Evolutionary conservation across 768 basidiomycete species (phyloP).

Genomic region (Leccinum rimulosum): DNA sequence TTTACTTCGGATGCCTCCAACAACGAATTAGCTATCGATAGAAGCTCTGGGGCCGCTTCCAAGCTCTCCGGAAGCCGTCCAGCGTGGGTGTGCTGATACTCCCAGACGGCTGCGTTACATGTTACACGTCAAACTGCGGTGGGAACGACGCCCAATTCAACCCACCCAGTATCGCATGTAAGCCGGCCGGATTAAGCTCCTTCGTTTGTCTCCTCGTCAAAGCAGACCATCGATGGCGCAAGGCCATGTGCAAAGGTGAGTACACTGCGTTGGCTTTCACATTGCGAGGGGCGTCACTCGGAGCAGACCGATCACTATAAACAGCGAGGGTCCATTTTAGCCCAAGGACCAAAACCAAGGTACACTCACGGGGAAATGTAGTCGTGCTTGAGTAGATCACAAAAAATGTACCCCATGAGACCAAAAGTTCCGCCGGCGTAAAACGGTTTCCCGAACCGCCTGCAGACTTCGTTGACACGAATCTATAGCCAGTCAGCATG

Average conservation of each 20-base stretch:
- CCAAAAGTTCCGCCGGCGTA: conserved; percentile 94
- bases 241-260: conserved; percentile 56
- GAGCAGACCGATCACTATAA: conserved; percentile 59
- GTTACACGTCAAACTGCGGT: conserved; percentile 14
- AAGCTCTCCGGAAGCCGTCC: conserved; percentile 54
- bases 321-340: conserved; percentile 11
- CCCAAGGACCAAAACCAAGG: conserved; percentile 1
- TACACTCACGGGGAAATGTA: conserved; percentile 76
- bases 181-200: conserved; percentile 72
- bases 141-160: conserved; percentile 2
- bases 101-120: conserved; percentile 66
- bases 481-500: conserved; percentile 38
- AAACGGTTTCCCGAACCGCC: conserved; percentile 71
- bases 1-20: conserved; percentile 66
- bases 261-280: conserved; percentile 64
- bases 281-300: conserved; percentile 56
- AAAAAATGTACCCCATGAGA: conserved; percentile 89
- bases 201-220: conserved; percentile 77
- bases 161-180: conserved; percentile 73
- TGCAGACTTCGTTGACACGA: conserved; percentile 75
- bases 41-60: conserved; percentile 52
- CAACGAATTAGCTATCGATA: conserved; percentile 60
- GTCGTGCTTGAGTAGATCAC: conserved; percentile 85
- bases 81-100: conserved; percentile 63
- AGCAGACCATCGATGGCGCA: conserved; percentile 66